Evolutionary conservation across 495 filamentous ascomycete genomes (phyloP).

Genomic region (Aspergillus sclerotioniger): DNA sequence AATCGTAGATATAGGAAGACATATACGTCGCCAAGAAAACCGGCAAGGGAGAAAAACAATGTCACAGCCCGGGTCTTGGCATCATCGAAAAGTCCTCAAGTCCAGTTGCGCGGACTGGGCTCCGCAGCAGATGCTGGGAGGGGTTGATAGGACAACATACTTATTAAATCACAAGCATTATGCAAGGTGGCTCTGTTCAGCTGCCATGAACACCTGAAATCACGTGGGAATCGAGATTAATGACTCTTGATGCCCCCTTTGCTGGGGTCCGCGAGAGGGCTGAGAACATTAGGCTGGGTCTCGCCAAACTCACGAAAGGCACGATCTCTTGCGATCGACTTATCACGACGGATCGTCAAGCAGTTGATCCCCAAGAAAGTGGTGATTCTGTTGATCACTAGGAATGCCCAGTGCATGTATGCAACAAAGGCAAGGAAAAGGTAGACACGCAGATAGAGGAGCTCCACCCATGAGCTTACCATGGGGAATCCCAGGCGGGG

Average conservation of each 20-base stretch:
- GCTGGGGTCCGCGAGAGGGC: constrained; percentile 11
- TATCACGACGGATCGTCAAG: constrained; percentile 75
- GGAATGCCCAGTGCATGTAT: constrained; percentile 88
- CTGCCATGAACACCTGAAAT: neutral
- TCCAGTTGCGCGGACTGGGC: neutral
- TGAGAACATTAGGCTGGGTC: constrained; percentile 6
- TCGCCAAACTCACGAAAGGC: constrained; percentile 39
- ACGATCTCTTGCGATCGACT: constrained; percentile 38
- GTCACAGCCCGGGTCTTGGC: neutral
- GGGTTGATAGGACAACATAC: neutral
- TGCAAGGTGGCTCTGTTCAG: neutral
- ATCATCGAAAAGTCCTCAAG: neutral
- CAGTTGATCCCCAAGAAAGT: constrained; percentile 90
- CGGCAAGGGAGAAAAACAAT: neutral
- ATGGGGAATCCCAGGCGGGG: constrained; percentile 71
- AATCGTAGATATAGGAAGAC: constrained; percentile 11
- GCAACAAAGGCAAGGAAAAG: constrained; percentile 75
- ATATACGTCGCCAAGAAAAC: constrained; percentile 4
- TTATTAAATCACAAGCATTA: neutral
- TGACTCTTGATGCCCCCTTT: constrained; percentile 21
- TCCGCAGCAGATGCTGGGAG: neutral
- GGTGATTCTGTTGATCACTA: constrained; percentile 91
- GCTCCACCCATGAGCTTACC: constrained; percentile 59
- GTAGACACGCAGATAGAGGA: constrained; percentile 78
- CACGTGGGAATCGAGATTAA: constrained; percentile 5